These are phyloP conservation scores for Mediolabrus comicus DNA, from an alignment of 108 stramenopile species.

Conservation along the genomic window DNA sequence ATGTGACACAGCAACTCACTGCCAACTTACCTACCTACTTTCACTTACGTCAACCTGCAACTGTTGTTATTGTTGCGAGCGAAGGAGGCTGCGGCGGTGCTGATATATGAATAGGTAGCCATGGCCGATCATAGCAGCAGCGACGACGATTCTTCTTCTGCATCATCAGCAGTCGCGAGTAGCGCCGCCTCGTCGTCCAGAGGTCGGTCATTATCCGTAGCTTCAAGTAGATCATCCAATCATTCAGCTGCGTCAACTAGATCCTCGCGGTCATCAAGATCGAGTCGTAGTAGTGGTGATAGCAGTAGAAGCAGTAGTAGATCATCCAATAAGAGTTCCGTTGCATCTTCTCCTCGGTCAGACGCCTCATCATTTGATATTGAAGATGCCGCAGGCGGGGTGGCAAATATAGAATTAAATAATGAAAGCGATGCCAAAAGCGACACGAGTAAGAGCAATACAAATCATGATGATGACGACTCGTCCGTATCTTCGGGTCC, in stretches of 20 bases:
- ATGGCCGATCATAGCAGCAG: background rate
- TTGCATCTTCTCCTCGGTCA: background rate
- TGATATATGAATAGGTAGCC: too few species aligned
- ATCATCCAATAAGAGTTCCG: too few species aligned
- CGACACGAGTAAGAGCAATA: background rate
- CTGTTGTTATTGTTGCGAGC: too few species aligned
- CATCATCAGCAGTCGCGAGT: too few species aligned
- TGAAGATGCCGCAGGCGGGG: background rate
- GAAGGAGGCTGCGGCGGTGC: too few species aligned
- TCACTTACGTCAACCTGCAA: too few species aligned
- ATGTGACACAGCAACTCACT: too few species aligned
- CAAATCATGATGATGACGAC: background rate
- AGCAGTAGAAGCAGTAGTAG: too few species aligned
- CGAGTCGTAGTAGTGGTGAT: background rate
- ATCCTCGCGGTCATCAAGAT: background rate
- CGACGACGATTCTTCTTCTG: background rate
- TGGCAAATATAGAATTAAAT: background rate
- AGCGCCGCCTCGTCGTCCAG: too few species aligned
- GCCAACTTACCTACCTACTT: too few species aligned
- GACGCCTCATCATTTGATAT: background rate
- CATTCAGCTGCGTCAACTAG: background rate
- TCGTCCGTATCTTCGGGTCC: background rate
- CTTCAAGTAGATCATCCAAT: background rate
- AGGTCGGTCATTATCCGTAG: background rate
- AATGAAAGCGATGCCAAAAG: background rate